Base-by-base conservation (phyloP, 176 grass and related monocot species). In the Eleusine coracana region DNA sequence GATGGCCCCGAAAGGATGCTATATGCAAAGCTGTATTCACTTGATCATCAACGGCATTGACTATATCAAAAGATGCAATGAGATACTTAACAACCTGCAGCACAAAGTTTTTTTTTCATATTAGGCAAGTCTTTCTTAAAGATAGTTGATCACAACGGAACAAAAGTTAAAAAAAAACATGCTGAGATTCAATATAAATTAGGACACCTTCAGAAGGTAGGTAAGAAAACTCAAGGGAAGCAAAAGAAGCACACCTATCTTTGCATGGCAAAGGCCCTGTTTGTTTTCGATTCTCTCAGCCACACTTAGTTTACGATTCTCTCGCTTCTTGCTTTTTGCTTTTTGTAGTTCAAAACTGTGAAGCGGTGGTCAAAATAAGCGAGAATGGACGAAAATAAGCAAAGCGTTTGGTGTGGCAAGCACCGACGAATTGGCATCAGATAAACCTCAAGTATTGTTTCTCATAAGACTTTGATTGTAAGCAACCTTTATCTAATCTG, bases 11-110 rank as follows among this genome's bases (percentile, higher is more conserved):
- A 81, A 98, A 98, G 18, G 96, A 87, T 29, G 96, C 86, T 63
- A 95, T 88, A 52, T 98, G 96, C 79, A 98, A 67, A 45, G 92
- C 90, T 66, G 90, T 98, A 42, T 95, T 98, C 48, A 85, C 90
- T 88, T 91, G 88, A 10, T 89, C 90, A 76, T 98, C 96, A 88
- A 83, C 41, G 5, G 78, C 67, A 49, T 82, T 72, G 61, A 73
- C 82, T 62, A 95, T 87, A 27, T 84, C 23, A 9, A 95, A 95
- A 73, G 62, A 82, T 6, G 61, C 75, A 71, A 85, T 25, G 29
- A 95, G 65, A 81, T 93, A 52, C 77, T 93, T 87, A 78, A 95
- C 87, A 17, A 95, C 87, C 93, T 95, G 90, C 56, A 89, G 45
- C 15, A 14, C 77, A 17, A 44, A 34, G n/a, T 27, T 56, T 34